Evolutionary conservation across 352 stramenopile species (phyloP).

Genomic region (Globisporangium ultimum): DNA sequence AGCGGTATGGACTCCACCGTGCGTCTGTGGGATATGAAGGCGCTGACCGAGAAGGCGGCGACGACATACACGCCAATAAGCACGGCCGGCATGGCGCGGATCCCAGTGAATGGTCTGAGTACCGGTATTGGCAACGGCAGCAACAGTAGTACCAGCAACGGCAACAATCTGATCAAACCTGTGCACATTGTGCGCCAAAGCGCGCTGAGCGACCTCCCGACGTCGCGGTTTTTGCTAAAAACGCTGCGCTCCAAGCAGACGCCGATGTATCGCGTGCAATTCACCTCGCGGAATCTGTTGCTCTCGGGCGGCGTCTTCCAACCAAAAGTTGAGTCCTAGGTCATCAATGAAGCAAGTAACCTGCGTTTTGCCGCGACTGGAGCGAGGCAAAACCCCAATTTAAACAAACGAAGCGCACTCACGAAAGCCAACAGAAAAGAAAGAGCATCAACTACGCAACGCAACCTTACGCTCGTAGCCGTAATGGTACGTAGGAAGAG

Average conservation of each 20-base stretch:
- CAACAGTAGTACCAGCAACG: constrained; percentile 4
- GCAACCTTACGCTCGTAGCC: no score
- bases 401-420: no score
- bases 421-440: neutral
- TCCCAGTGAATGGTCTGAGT: constrained; percentile 26
- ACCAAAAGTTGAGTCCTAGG: constrained; percentile 53
- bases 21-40: constrained; percentile 84
- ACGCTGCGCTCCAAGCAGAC: constrained; percentile 85
- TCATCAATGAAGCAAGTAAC: neutral
- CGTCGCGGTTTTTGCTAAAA: constrained; percentile 78
- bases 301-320: constrained; percentile 70
- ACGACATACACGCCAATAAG: constrained; percentile 15
- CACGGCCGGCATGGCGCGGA: constrained; percentile 21
- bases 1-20: constrained; percentile 77
- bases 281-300: constrained; percentile 79
- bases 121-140: neutral
- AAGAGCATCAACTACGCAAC: no score
- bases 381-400: no score
- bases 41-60: constrained; percentile 52
- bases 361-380: no score
- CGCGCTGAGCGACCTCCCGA: constrained; percentile 48
- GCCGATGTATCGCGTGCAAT: constrained; percentile 78
- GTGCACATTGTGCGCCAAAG: constrained; percentile 57
- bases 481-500: no score
- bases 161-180: constrained; percentile 34